phyloP scores from a whole-genome alignment of 192 early-diverging fungal species.

The Coemansia sp. region DNA sequence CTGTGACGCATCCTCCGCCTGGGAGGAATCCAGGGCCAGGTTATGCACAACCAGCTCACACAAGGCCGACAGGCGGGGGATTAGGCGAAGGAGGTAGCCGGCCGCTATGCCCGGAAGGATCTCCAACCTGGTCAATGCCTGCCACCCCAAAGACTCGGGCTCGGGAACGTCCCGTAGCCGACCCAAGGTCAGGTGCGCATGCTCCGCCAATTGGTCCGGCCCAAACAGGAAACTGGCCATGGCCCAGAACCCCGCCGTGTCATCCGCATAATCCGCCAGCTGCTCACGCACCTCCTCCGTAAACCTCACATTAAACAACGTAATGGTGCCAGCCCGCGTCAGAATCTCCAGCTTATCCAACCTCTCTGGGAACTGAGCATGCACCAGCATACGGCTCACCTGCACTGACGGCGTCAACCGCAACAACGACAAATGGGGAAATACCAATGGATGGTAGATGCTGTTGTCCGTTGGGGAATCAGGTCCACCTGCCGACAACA shows the following conservation, averaged over 20 bases:
- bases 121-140: background rate
- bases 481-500: background rate
- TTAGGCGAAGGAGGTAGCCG: background rate
- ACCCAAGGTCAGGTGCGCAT: background rate
- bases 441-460: background rate
- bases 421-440: conserved; percentile 1
- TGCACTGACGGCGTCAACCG: background rate
- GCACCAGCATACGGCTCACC: background rate
- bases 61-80: background rate
- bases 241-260: background rate
- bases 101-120: background rate
- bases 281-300: too few relatives aligned
- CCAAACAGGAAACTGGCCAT: conserved; percentile 6
- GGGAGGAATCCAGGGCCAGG: background rate
- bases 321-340: background rate
- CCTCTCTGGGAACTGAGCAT: background rate
- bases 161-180: background rate
- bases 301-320: background rate
- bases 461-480: background rate
- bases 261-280: background rate
- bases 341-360: conserved; percentile 3
- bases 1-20: too few relatives aligned
- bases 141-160: background rate
- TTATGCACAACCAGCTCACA: conserved; percentile 1
- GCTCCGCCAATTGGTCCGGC: background rate